phyloP scores from a whole-genome alignment of 257 asterid genomes.

The Rubia yunnanensis region DNA sequence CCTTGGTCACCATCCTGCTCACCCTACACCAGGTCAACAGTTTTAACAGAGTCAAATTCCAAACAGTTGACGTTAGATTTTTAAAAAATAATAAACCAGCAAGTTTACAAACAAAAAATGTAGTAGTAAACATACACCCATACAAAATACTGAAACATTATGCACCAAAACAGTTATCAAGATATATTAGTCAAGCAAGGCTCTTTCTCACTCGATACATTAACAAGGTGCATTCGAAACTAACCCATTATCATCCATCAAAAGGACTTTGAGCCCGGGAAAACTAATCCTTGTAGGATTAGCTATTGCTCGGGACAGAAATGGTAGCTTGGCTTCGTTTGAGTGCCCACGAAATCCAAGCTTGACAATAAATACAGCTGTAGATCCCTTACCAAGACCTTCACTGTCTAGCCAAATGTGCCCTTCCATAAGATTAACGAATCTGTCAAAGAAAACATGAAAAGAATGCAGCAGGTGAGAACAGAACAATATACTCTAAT shows the following conservation, averaged over 20 bases:
- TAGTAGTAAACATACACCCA: neutral
- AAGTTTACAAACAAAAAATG: neutral
- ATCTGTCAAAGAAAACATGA: slow-evolving; percentile 33
- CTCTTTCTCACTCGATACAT: slow-evolving; percentile 9
- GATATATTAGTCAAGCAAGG: neutral
- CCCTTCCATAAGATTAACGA: slow-evolving; percentile 94
- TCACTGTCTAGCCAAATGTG: slow-evolving; percentile 93
- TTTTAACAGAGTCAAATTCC: neutral
- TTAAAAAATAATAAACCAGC: neutral
- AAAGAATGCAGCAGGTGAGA: neutral
- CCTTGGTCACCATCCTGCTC: slow-evolving; percentile 81
- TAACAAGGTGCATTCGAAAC: too few relatives aligned
- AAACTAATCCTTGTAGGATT: slow-evolving; percentile 45
- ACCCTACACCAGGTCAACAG: slow-evolving; percentile 39
- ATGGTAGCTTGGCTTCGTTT: slow-evolving; percentile 45
- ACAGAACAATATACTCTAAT: neutral
- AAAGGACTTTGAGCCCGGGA: slow-evolving; percentile 69
- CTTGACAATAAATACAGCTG: slow-evolving; percentile 64
- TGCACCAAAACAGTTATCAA: neutral
- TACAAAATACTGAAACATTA: neutral
- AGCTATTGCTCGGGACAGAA: slow-evolving; percentile 36
- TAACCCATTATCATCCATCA: slow-evolving; percentile 89
- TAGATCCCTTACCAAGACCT: slow-evolving; percentile 85
- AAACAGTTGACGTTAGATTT: neutral
- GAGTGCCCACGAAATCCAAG: slow-evolving; percentile 67